These are phyloP conservation scores for Cryptosporidium tyzzeri DNA, from an alignment of 169 alveolate species.

Conservation along the genomic window DNA sequence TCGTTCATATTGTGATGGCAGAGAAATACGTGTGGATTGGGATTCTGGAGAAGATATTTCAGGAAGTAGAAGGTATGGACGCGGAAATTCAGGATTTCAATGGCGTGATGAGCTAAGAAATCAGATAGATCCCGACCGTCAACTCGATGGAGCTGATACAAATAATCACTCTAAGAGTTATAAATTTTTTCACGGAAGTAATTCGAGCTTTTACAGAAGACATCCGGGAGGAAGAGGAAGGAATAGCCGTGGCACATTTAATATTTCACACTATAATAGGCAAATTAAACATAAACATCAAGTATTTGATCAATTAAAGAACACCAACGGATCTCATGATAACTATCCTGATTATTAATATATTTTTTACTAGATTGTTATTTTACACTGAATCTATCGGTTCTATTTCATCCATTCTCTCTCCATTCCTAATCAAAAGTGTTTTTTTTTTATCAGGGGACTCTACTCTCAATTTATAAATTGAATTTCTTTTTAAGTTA, in stretches of 20 bases:
- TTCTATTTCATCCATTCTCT: background rate
- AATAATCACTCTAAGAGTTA: background rate
- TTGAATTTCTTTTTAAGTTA: conserved; percentile 40
- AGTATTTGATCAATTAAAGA: background rate
- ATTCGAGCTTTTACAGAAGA: background rate
- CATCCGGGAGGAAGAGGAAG: conserved; percentile 35
- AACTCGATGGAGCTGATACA: background rate
- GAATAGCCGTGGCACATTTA: background rate
- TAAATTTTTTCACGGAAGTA: conserved; percentile 30
- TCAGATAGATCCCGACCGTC: conserved; percentile 45
- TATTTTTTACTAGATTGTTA: background rate
- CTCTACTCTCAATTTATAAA: conserved; percentile 19
- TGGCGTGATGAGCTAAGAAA: conserved; percentile 75
- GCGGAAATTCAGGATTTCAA: conserved; percentile 77
- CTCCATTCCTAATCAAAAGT: conserved; percentile 35
- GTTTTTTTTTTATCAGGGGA: background rate
- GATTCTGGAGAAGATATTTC: conserved; percentile 81
- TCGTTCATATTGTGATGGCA: conserved; percentile 80
- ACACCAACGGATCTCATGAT: background rate
- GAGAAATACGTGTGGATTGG: conserved; percentile 81
- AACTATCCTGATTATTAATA: conserved; percentile 33
- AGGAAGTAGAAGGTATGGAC: conserved; percentile 79
- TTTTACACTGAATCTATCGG: background rate
- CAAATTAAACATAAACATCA: conserved; percentile 16
- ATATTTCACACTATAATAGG: background rate